These are phyloP conservation scores for Picochlorum sp. DNA, from an alignment of 139 green algal genomes.

Conservation along the genomic window DNA sequence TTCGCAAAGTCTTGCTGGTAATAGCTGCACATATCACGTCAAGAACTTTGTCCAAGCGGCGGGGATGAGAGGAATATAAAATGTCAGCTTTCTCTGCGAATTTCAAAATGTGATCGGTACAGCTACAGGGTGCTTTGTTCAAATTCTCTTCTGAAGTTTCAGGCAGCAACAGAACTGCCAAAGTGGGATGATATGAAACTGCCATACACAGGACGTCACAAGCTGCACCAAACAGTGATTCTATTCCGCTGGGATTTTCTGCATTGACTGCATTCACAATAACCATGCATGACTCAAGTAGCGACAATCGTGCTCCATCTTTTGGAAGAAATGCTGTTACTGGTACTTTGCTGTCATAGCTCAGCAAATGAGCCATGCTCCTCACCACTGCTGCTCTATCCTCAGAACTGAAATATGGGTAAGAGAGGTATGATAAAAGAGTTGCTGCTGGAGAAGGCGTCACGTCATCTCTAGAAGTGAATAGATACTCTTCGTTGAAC, in stretches of 20 bases:
- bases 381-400: slow-evolving; percentile 16
- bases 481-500: background rate
- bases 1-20: slow-evolving; percentile 1
- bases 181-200: slow-evolving; percentile 23
- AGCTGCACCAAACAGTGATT: slow-evolving; percentile 20
- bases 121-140: background rate
- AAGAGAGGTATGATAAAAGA: slow-evolving; percentile 31
- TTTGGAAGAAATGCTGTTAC: slow-evolving; percentile 11
- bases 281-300: slow-evolving; percentile 10
- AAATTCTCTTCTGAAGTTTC: slow-evolving; percentile 29
- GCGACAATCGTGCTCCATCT: background rate
- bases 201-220: slow-evolving; percentile 35
- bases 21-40: background rate
- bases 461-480: background rate
- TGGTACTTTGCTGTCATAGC: slow-evolving; percentile 2
- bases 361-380: slow-evolving; percentile 4
- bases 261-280: slow-evolving; percentile 10
- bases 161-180: slow-evolving; percentile 49
- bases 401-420: slow-evolving; percentile 24
- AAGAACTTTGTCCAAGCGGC: slow-evolving; percentile 2
- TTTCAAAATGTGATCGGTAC: background rate
- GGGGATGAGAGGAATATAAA: background rate
- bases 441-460: slow-evolving; percentile 19
- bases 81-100: background rate
- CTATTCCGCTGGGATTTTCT: background rate